Evolutionary conservation across 2,329 filamentous ascomycete species (phyloP).

Genomic region (Pseudocercospora eumusae): DNA sequence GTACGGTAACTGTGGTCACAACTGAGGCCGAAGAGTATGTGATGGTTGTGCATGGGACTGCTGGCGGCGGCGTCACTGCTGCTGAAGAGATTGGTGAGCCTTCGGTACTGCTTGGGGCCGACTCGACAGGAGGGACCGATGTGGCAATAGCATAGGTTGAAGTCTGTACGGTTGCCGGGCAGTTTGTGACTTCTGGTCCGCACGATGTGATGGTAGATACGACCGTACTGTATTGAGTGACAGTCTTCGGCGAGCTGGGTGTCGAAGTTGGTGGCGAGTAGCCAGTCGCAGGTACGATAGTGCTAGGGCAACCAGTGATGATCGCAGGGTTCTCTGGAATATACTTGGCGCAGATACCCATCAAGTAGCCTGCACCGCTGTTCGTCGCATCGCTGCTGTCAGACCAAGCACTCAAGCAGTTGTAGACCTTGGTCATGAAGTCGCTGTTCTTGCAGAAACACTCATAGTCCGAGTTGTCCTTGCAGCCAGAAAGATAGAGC

Average conservation of each 20-base stretch:
- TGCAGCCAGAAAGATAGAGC: conserved; percentile 72
- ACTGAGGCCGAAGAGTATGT: conserved; percentile 43
- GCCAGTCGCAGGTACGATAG: conserved; percentile 53
- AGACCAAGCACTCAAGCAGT: conserved; percentile 78
- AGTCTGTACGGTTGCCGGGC: conserved; percentile 34
- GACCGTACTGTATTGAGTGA: conserved; percentile 33
- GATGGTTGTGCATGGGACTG: conserved; percentile 44
- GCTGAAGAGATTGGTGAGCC: conserved; percentile 19
- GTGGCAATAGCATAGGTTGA: conserved; percentile 26
- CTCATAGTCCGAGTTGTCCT: conserved; percentile 74
- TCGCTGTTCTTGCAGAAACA: conserved; percentile 84
- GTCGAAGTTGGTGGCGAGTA: conserved; percentile 23
- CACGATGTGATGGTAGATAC: conserved; percentile 45
- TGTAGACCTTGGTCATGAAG: conserved; percentile 77
- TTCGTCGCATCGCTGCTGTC: conserved; percentile 65
- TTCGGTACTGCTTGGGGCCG: conserved; percentile 17
- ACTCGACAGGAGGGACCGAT: conserved; percentile 19
- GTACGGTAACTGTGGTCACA: conserved; percentile 49
- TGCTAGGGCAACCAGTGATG: conserved; percentile 68
- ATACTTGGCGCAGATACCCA: conserved; percentile 82
- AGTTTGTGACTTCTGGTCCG: conserved; percentile 42
- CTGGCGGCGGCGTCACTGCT: conserved; percentile 25
- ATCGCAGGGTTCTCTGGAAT: conserved; percentile 79
- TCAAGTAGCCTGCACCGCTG: conserved; percentile 77
- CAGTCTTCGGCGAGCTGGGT: conserved; percentile 20